phyloP scores from a whole-genome alignment of 768 basidiomycete genomes.

The Pisolithus orientalis region DNA sequence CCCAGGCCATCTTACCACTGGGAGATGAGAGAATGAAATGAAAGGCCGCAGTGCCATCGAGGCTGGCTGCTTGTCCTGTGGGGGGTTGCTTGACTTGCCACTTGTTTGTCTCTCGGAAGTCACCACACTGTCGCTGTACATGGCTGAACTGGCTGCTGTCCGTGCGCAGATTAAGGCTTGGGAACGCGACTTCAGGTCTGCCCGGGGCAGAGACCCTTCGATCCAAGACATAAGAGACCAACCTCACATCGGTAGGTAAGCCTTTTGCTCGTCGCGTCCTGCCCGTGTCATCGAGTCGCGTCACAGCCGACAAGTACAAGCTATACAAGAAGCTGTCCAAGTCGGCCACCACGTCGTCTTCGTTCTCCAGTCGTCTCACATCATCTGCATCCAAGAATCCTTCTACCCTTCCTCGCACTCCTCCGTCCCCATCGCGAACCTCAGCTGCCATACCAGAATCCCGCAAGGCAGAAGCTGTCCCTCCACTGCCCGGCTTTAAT shows the following conservation, averaged over 20 bases:
- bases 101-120: not conserved
- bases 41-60: no score
- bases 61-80: no score
- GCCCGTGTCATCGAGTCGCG: conserved; percentile 10
- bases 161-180: conserved; percentile 71
- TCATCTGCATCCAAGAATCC: conserved; percentile 16
- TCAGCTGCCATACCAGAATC: conserved; percentile 37
- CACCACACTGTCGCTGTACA: conserved; percentile 1
- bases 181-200: conserved; percentile 61
- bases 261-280: conserved; percentile 1
- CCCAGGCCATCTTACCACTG: conserved; percentile 10
- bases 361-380: conserved; percentile 33
- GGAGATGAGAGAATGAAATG: not conserved
- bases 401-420: conserved; percentile 29
- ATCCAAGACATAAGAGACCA: conserved; percentile 65
- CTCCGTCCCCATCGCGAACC: conserved; percentile 17
- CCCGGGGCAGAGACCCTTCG: conserved; percentile 52
- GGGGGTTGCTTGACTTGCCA: not conserved
- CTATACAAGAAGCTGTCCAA: conserved; percentile 74
- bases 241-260: conserved; percentile 53
- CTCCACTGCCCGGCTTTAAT: conserved; percentile 55
- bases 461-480: conserved; percentile 46
- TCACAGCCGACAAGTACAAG: conserved; percentile 71
- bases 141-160: conserved; percentile 29
- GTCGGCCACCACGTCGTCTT: conserved; percentile 18